phyloP scores from a whole-genome alignment of 495 filamentous ascomycete species.

The Penicillium mononematosum region DNA sequence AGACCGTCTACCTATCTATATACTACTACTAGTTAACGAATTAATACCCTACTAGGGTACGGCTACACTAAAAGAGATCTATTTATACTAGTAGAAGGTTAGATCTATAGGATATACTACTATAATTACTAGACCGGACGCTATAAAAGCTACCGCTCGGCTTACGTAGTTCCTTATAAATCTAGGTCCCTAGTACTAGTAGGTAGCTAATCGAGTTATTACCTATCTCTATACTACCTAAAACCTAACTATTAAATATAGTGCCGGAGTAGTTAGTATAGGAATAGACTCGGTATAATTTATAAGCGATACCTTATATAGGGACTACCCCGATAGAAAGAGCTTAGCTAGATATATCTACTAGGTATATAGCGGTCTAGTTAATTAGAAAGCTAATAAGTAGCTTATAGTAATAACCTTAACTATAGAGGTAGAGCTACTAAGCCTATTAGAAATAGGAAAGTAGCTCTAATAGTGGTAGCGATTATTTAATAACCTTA shows the following conservation, averaged over 20 bases:
- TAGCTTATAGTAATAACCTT: constrained; percentile 23
- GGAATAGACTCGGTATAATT: background rate
- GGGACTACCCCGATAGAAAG: constrained; percentile 18
- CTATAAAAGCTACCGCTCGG: too few species aligned
- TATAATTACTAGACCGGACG: constrained; percentile 23
- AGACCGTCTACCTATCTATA: background rate
- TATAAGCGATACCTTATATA: constrained; percentile 20
- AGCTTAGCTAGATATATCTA: constrained; percentile 22
- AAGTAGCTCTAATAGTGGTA: too few species aligned
- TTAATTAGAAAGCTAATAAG: constrained; percentile 26
- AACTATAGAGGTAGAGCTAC: constrained; percentile 21
- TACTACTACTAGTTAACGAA: background rate
- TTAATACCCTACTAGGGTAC: background rate
- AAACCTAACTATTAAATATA: too few species aligned
- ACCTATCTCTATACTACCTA: too few species aligned
- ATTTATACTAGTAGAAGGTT: constrained; percentile 26
- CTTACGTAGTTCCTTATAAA: constrained; percentile 27
- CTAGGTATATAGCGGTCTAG: constrained; percentile 14
- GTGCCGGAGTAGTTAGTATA: too few species aligned
- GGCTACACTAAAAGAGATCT: constrained; percentile 1
- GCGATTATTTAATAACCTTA: background rate
- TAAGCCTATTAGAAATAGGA: too few species aligned
- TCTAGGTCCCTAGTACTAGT: constrained; percentile 1
- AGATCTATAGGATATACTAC: constrained; percentile 27
- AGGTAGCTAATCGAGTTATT: too few species aligned